Base-by-base conservation (phyloP, 495 filamentous ascomycete genomes). In the Penicillium alfredii region DNA sequence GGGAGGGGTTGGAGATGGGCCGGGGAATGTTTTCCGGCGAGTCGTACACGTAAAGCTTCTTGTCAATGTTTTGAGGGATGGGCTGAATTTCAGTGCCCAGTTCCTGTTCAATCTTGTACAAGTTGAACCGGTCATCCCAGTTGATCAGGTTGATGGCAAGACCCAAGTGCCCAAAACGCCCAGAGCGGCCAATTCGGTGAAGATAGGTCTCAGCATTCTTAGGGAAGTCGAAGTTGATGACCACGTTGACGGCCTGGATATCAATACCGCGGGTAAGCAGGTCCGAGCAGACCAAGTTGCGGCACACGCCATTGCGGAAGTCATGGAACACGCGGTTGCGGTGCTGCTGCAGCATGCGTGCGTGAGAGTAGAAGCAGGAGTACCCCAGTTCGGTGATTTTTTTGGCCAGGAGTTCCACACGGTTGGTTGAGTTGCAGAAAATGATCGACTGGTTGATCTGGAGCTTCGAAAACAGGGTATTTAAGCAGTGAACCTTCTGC, bases 401-500 rank as follows among this genome's bases (percentile, higher is more conserved):
- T 71, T 99, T 99, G 21, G 92, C 92, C 12, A 99, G 74, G 11
- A 99, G 71, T 60, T 99, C 92, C 11, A 99, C 92, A 28, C 92
- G 88, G 55, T 95, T 96, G 25, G 92, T 97, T 25, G 93, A 97
- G 60, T 99, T 99, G 72, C 92, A 99, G 69, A 99, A 99, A 53
- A 99, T 99, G 68, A 99, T 99, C 32, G 93, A 97, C 70, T 99
- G 92, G 61, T 99, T 99, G 66, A 99, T 99, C 63, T 97, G 92
- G 8, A 99, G 79, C 66, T 95, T 95, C 35, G 86, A 93, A 72
- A 99, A 99, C 25, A 99, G 80, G 1, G 92, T 99, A 66, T 99
- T 99, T 24, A 99, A 69, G 60, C 92, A 99, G 66, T 97, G 93
- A 6, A 99, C 93, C 64, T 99, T 99, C 60, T 95, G 88, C 67